Evolutionary conservation across 2,329 filamentous ascomycete species (phyloP).

Genomic region (Exophiala bonariae): DNA sequence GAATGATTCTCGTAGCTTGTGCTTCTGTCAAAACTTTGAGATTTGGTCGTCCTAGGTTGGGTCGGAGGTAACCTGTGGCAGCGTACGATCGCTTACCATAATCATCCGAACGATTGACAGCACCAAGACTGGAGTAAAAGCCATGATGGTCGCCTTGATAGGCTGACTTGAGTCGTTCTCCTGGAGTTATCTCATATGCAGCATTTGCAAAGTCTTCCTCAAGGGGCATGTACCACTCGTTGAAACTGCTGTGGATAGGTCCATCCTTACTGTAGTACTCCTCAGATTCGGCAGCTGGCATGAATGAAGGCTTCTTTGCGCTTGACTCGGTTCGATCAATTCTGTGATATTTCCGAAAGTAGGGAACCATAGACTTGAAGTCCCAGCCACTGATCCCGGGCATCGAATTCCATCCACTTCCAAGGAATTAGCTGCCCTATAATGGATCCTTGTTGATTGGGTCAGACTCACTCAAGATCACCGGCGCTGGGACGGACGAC

Average conservation of each 20-base stretch:
- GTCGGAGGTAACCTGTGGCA: constrained; percentile 39
- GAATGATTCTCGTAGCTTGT: constrained; percentile 37
- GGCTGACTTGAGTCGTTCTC: constrained; percentile 26
- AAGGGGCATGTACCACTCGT: constrained; percentile 37
- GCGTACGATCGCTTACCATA: constrained; percentile 40
- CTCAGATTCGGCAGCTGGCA: constrained; percentile 26
- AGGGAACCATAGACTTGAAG: constrained; percentile 28
- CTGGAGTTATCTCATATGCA: constrained; percentile 33
- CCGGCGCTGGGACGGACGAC: constrained; percentile 5
- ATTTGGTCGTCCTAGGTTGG: constrained; percentile 41
- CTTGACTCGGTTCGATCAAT: constrained; percentile 24
- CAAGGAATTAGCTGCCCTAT: too few species aligned
- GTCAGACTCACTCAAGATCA: too few species aligned
- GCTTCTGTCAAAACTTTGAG: constrained; percentile 48
- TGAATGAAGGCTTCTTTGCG: constrained; percentile 30
- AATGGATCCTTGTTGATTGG: too few species aligned
- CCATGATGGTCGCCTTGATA: constrained; percentile 25
- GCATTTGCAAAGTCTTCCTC: constrained; percentile 38
- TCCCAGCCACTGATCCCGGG: constrained; percentile 37
- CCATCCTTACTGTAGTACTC: constrained; percentile 28
- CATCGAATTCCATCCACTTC: constrained; percentile 40
- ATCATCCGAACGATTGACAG: constrained; percentile 20
- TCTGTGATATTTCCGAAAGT: constrained; percentile 33
- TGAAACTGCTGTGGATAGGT: constrained; percentile 30
- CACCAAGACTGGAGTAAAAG: constrained; percentile 23